Conservation (phyloP, 768 basidiomycete species). For the Clitopilus passeckerianus region DNA sequence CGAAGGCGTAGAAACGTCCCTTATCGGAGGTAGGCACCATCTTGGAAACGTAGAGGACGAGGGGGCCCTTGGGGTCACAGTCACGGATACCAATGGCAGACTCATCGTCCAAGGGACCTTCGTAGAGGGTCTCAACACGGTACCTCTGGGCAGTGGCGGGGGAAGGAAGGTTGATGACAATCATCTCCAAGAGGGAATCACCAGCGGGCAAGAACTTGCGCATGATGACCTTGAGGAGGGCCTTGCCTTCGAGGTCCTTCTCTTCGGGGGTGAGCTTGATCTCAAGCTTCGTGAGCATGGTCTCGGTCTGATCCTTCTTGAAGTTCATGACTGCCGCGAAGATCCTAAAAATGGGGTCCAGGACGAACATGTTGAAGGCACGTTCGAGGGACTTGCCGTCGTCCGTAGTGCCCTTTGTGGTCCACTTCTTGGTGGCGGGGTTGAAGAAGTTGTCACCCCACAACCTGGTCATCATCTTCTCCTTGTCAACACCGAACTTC, state of each 20-base stretch:
- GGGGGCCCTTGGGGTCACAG: constrained; percentile 93
- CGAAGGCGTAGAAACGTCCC: constrained; percentile 99
- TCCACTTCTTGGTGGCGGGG: constrained; percentile 94
- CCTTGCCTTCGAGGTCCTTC: constrained; percentile 92
- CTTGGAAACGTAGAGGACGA: constrained; percentile 98
- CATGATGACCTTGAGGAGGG: constrained; percentile 96
- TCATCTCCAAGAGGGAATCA: constrained; percentile 99
- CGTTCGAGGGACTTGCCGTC: constrained; percentile 94
- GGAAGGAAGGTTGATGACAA: constrained; percentile 98
- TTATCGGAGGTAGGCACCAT: constrained; percentile 99
- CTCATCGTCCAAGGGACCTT: constrained; percentile 99
- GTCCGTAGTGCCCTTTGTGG: constrained; percentile 65
- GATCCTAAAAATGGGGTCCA: constrained; percentile 98
- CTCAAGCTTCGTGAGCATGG: constrained; percentile 95
- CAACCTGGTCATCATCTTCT: constrained; percentile 95
- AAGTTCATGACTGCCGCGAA: constrained; percentile 99
- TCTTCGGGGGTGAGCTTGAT: constrained; percentile 85
- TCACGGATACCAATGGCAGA: constrained; percentile 98
- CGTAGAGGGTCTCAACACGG: constrained; percentile 99
- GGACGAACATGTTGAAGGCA: constrained; percentile 97
- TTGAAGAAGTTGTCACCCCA: constrained; percentile 99
- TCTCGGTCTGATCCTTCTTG: constrained; percentile 84
- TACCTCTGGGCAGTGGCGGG: constrained; percentile 96
- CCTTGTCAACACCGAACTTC: constrained; percentile 98
- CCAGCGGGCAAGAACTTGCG: constrained; percentile 99